Percentiles rank a stretch among this genome's conserved stretches.
These are phyloP conservation scores for Coccomyxa sp. DNA, from an alignment of 139 green algal species.

Conservation along the genomic window DNA sequence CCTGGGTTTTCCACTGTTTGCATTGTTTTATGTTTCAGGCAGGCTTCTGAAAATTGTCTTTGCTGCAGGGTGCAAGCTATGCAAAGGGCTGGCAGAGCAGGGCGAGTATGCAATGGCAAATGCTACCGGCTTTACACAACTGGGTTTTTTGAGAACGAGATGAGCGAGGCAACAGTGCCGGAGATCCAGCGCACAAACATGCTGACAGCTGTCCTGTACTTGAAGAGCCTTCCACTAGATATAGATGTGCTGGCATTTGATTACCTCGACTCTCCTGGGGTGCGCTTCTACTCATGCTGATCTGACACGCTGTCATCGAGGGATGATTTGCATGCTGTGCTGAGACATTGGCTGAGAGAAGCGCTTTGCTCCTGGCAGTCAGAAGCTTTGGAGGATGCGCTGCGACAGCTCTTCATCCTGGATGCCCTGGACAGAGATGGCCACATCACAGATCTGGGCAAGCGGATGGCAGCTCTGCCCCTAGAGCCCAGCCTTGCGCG, in stretches of 20 bases:
- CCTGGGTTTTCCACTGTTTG: background rate
- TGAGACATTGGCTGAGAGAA: background rate
- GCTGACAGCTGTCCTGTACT: constrained; percentile 76
- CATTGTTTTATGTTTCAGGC: too few species aligned
- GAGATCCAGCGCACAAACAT: constrained; percentile 93
- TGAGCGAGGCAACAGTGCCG: constrained; percentile 72
- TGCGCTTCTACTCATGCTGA: background rate
- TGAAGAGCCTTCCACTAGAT: constrained; percentile 81
- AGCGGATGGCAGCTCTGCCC: constrained; percentile 54
- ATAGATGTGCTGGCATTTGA: constrained; percentile 92
- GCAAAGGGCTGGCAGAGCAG: constrained; percentile 85
- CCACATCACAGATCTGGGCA: constrained; percentile 57
- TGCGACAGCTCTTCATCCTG: constrained; percentile 87
- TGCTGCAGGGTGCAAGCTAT: constrained; percentile 70
- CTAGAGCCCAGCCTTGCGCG: constrained; percentile 78
- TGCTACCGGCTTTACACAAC: constrained; percentile 94
- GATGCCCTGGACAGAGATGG: constrained; percentile 83
- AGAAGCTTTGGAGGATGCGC: constrained; percentile 61
- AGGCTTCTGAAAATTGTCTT: background rate
- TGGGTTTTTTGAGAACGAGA: constrained; percentile 70
- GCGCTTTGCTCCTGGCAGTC: too few species aligned
- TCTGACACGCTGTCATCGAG: background rate
- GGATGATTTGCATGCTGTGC: background rate
- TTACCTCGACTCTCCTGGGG: constrained; percentile 84
- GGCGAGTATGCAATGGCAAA: constrained; percentile 77